Percentiles rank a stretch among this genome's conserved stretches.
phyloP scores from a whole-genome alignment of 2,329 filamentous ascomycete species.

The Ceratocystis colombiana region DNA sequence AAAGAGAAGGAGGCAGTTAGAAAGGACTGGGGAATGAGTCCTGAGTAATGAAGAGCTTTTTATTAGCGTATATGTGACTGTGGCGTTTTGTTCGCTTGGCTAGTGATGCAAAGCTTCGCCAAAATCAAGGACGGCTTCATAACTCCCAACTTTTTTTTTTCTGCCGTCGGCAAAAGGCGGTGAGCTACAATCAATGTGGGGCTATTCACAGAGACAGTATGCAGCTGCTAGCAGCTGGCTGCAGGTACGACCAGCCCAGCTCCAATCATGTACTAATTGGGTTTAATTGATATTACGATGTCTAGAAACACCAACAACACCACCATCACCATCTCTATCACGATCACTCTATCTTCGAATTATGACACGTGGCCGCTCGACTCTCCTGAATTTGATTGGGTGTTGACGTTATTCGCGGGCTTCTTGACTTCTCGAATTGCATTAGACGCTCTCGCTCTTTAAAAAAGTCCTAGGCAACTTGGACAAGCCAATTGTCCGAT shows the following conservation, averaged over 20 bases:
- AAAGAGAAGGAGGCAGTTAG: not conserved
- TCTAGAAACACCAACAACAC: no score
- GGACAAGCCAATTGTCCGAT: no score
- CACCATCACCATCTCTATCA: no score
- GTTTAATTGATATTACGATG: no score
- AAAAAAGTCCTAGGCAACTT: no score
- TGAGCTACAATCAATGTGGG: slow-evolving; percentile 12
- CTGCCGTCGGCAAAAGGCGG: slow-evolving; percentile 21
- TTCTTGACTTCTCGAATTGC: no score
- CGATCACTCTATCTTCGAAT: no score
- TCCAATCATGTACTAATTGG: no score
- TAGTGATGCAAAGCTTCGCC: not conserved
- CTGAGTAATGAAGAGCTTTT: not conserved
- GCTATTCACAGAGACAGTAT: not conserved
- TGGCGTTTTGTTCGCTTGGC: not conserved
- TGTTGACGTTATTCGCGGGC: no score
- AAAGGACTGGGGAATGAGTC: not conserved
- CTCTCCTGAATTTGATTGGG: no score
- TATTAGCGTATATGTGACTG: not conserved
- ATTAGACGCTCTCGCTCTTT: no score
- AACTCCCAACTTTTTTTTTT: slow-evolving; percentile 20
- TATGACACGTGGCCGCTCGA: no score
- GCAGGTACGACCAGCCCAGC: not conserved
- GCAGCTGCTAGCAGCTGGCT: not conserved
- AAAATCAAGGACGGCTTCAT: slow-evolving; percentile 14